Base-by-base conservation (phyloP, 2,329 filamentous ascomycete genomes). In the Nothophaeocryptopus gaeumannii region DNA sequence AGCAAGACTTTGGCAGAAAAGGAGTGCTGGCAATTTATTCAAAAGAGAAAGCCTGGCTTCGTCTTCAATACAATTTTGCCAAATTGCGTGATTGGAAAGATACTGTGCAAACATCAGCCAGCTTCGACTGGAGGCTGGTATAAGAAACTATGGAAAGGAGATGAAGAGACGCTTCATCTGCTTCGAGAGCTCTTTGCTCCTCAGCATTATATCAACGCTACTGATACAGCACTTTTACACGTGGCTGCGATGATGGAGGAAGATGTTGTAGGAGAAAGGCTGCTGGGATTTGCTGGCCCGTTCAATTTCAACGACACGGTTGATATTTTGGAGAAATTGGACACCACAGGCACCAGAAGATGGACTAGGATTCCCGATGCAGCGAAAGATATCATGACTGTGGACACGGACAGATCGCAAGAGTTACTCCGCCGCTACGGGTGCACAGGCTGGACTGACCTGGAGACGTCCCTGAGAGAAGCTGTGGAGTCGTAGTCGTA, bases 1-100 rank as follows among this genome's bases (percentile, higher is more conserved):
- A 47, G 45, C 37, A 41, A 47, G 16, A n/a, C 9, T 8, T 13
- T 39, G 35, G 30, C 9, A n/a, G 45, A 41, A 20, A 35, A 47
- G 15, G 11, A 7, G 13, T 35, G 20, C 8, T 47, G 15, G 37
- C 30, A 13, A 14, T 36, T 31, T 15, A 11, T 40, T 1, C 2
- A 29, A 33, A 31, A 41, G 10, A 2, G 41, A 13, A 40, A 47
- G 15, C 45, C 37, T 15, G 10, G 14, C 1, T 41, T 47, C 30
- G 15, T 15, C 13, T 33, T 47, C 31, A 41, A 40, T 26, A 40
- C 37, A 10, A 31, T 40, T 10, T 16, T 47, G 3, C 45, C 37
- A 10, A 29, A 8, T 10, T 4, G 36, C 15, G 45, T 40, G 15
- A 9, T 12, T 15, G 36, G 45, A 26, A 35, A 20, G 5, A 15